Evolutionary conservation across 805 yeast species (phyloP), one percentile per base, ranked within the genome.

Genomic region (Lachancea quebecensis): DNA sequence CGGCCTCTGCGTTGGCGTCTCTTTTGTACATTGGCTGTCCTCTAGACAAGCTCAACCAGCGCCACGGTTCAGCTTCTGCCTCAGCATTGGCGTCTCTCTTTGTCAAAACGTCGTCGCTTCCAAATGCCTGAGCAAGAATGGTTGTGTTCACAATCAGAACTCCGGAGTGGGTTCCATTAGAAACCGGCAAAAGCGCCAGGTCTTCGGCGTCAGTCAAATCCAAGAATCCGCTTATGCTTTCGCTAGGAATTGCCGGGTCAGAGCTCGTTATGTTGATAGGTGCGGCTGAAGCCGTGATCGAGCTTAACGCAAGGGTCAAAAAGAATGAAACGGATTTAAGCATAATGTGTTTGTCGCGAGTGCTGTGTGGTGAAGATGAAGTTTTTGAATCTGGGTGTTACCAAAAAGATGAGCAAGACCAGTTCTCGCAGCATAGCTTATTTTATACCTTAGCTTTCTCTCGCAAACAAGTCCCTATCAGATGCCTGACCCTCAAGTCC

Each of bases 131-230:
- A 10, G 51, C 51, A n/a, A 52, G 50, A 39, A 64, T 55, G 7
- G 66, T 64, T 9, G 66, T 50, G 50, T 64, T 64, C 29, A 62
- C 53, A 38, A 64, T 57, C 35, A 64, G 39, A 10, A 62, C 21
- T 39, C 66, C 67, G 38, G 50, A 55, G 28, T 47, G 50, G 12
- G 66, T 62, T 10, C 51, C 52, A 38, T 62, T 61, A n/a, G 53
- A 34, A 21, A 58, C 53, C 38, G 66, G 66, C 31, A 58, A 39
- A 18, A 60, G 46, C 9, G 60, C 57, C 40, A 63, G 40, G 39
- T 64, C 66, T 1, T 50, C 48, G 25, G 50, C 53, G 34, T 55
- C 57, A 21, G 57, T 54, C 12, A 62, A 49, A 44, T 62, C 65
- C 36, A 62, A 42, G 47, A 55, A 62, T 11, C 59, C 60, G 18